Conservation (phyloP, 2,329 filamentous ascomycete genomes). For the Amauroascus verrucosus region DNA sequence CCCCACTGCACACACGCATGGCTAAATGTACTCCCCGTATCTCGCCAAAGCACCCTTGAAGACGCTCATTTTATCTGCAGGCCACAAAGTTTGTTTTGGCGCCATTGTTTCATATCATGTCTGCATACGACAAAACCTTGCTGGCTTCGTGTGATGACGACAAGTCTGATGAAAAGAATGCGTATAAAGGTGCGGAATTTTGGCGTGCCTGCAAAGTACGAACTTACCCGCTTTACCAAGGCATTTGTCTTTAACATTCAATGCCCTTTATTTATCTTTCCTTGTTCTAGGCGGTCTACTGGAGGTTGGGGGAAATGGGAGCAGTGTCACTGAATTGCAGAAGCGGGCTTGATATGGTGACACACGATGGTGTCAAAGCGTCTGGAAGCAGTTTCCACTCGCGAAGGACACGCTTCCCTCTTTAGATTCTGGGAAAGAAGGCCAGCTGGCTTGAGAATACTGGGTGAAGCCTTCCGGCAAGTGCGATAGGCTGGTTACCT, state of each 20-base stretch:
- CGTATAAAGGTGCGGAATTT: too few species aligned
- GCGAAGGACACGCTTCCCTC: not conserved
- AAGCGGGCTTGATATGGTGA: not conserved
- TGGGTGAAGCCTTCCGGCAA: slow-evolving; percentile 1
- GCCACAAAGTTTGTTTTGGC: slow-evolving; percentile 2
- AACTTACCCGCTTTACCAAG: not conserved
- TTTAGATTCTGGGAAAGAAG: not conserved
- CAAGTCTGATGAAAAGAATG: not conserved
- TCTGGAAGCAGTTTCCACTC: not conserved
- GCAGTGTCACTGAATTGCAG: too few species aligned
- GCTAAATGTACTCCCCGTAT: not conserved
- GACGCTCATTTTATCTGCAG: not conserved
- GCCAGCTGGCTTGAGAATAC: not conserved
- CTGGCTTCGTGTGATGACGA: not conserved
- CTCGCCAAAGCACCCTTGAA: not conserved
- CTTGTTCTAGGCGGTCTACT: too few species aligned
- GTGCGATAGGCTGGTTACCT: not conserved
- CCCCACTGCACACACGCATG: not conserved
- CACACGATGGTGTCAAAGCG: not conserved
- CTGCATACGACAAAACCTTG: not conserved
- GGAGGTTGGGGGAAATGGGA: too few species aligned
- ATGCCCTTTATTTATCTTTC: not conserved
- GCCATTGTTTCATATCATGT: slow-evolving; percentile 4
- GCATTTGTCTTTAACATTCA: not conserved
- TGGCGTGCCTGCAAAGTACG: too few species aligned